Base-by-base conservation (phyloP, 164 flowering plant genomes). In the Stephania japonica region DNA sequence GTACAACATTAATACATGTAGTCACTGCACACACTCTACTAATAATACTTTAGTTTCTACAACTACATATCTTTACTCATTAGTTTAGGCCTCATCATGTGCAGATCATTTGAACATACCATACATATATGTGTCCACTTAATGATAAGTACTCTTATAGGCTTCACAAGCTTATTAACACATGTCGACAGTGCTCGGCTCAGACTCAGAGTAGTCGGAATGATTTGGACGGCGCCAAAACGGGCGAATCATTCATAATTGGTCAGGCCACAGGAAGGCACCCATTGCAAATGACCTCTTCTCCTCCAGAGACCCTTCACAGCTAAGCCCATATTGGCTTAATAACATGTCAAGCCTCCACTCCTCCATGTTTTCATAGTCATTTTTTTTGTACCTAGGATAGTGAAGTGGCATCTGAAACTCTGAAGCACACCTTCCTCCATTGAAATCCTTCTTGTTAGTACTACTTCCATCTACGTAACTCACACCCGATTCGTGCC, bases 401-500 rank as follows among this genome's bases (percentile, higher is more conserved):
- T 83, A 86, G 63, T 84, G 86, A 14, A 86, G 80, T 7, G 89
- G 87, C 87, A 86, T 73, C 42, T 78, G 82, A 68, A 86, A 86
- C 21, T 73, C 80, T 23, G 70, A 18, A 7, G 18, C 9, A 41
- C 70, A 64, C 32, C 64, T 70, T 18, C 67, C 78, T 50, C 65
- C 71, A 6, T 68, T 71, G 63, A n/a, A 5, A 14, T 74, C 70
- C 76, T 65, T 64, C 6, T 13, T 13, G 47, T 61, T 70, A 53
- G 53, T 67, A 69, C 50, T 10, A 2, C 65, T 59, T 69, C 64
- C 75, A n/a, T 21, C 38, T 11, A 43, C 11, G 12, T 66, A 18
- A 43, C 61, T 65, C 70, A 47, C 5, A 11, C 62, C 19, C 62
- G 49, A 73, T 44, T n/a, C 43, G 53, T 47, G 32, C 4, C 63